Conservation (phyloP, 768 basidiomycete genomes). For the Amanita molliuscula region DNA sequence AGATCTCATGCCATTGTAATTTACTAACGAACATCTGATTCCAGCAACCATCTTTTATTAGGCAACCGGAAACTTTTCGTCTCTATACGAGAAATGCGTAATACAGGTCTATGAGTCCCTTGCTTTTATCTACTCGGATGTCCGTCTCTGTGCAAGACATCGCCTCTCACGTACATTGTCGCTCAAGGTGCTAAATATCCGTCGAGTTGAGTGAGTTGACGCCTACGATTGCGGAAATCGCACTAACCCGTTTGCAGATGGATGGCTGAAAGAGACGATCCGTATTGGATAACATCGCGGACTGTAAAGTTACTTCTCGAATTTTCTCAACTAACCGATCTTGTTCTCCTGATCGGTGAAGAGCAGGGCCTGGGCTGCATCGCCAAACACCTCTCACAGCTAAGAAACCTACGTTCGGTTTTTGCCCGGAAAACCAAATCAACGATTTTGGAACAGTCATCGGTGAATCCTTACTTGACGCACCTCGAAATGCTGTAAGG, state of each 20-base stretch:
- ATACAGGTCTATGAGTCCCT: not conserved
- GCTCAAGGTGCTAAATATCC: constrained; percentile 1
- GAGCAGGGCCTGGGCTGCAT: not conserved
- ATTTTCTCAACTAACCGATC: not conserved
- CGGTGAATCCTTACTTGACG: not conserved
- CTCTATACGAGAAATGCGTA: constrained; percentile 3
- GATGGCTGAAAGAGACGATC: not conserved
- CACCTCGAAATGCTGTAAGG: not conserved
- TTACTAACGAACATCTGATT: too few species aligned
- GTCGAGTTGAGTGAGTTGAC: not conserved
- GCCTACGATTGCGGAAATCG: too few species aligned
- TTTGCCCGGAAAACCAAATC: not conserved
- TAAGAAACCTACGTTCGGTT: not conserved
- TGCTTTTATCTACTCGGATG: not conserved
- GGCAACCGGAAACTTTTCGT: not conserved
- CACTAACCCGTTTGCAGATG: not conserved
- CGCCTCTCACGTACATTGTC: not conserved
- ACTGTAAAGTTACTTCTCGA: not conserved
- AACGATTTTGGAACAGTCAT: constrained; percentile 1
- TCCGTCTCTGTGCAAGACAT: not conserved
- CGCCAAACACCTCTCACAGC: not conserved
- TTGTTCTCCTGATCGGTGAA: not conserved
- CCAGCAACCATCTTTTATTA: not conserved
- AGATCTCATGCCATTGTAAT: too few species aligned
- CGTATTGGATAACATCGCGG: constrained; percentile 1